These are phyloP conservation scores for Lachnellula hyalina DNA, from an alignment of 2,329 filamentous ascomycete species.

Conservation along the genomic window DNA sequence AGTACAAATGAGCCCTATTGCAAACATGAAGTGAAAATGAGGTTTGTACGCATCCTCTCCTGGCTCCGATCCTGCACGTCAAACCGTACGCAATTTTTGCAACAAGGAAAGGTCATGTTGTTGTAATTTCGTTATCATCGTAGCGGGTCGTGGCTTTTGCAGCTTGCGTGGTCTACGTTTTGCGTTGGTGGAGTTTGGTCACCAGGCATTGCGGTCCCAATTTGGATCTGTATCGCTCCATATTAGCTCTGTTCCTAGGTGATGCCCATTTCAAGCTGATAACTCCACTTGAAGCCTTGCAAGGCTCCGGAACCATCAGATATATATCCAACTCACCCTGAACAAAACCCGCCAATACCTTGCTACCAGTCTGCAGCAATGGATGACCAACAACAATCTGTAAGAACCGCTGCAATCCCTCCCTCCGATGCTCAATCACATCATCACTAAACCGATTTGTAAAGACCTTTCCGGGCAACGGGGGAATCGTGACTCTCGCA, in stretches of 20 bases:
- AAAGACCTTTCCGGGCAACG: conserved; percentile 93
- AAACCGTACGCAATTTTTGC: conserved; percentile 23
- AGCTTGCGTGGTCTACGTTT: conserved; percentile 38
- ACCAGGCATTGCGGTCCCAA: conserved; percentile 91
- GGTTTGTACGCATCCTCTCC: conserved; percentile 1
- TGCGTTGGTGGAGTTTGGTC: conserved; percentile 31
- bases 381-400: conserved; percentile 98
- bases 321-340: conserved; percentile 61
- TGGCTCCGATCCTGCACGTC: conserved; percentile 2
- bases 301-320: background rate
- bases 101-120: conserved; percentile 21
- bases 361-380: conserved; percentile 92
- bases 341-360: conserved; percentile 92
- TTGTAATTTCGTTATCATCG: conserved; percentile 16
- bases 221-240: conserved; percentile 56
- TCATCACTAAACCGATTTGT: conserved; percentile 97
- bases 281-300: too few species aligned
- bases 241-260: background rate
- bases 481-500: conserved; percentile 90
- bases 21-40: conserved; percentile 13
- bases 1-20: conserved; percentile 2
- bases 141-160: conserved; percentile 35
- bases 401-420: conserved; percentile 89
- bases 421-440: conserved; percentile 89
- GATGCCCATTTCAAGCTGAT: too few species aligned